phyloP scores from a whole-genome alignment of 306 rosid genomes.

The Castanea sativa region DNA sequence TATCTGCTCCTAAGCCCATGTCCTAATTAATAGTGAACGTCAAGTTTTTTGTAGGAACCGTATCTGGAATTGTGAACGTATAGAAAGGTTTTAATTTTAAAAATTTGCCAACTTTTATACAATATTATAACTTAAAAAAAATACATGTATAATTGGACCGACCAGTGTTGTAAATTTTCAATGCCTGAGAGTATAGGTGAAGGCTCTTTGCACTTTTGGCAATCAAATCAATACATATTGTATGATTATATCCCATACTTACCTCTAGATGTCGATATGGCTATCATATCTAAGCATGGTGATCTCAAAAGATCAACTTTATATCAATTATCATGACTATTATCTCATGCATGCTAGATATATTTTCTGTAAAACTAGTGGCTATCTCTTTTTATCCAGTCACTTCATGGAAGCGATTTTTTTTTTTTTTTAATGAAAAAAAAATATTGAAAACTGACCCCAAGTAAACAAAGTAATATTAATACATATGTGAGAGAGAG shows the following conservation, averaged over 20 bases:
- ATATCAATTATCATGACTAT: not conserved
- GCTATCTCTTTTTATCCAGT: conserved; percentile 20
- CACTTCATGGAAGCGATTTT: conserved; percentile 1
- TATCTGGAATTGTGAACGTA: no score
- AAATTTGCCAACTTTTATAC: no score
- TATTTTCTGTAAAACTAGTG: not conserved
- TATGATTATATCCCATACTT: not conserved
- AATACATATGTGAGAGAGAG: not conserved
- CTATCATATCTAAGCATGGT: not conserved
- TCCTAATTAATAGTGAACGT: no score
- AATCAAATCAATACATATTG: not conserved
- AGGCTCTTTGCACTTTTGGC: no score
- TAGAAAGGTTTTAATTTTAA: no score
- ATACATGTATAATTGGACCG: no score
- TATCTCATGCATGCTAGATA: not conserved
- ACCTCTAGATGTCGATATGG: not conserved
- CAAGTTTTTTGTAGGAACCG: no score
- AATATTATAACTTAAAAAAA: no score
- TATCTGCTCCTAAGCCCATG: no score
- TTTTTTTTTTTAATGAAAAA: not conserved
- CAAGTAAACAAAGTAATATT: not conserved
- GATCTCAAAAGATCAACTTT: conserved; percentile 4
- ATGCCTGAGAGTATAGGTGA: no score
- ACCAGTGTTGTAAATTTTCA: no score
- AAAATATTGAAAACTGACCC: not conserved